Evolutionary conservation across 1,139 yeast genomes (phyloP).

Genomic region (Debaryomycetaceae sp.): DNA sequence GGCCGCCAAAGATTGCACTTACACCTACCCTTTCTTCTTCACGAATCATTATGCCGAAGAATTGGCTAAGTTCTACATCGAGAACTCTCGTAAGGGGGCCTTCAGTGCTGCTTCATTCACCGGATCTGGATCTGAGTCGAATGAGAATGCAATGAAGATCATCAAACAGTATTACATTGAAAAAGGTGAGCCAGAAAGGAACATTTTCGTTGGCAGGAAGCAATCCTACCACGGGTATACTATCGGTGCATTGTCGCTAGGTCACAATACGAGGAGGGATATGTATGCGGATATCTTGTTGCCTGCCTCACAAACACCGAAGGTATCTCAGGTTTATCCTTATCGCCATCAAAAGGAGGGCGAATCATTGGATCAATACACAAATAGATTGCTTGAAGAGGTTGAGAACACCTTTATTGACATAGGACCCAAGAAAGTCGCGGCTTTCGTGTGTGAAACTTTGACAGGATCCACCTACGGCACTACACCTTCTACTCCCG

Average conservation of each 20-base stretch:
- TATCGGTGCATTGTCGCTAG: constrained; percentile 15
- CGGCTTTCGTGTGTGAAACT: constrained; percentile 53
- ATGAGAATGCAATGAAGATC: constrained; percentile 18
- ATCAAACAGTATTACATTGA: constrained; percentile 15
- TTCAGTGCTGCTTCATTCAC: constrained; percentile 9
- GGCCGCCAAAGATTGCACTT: constrained; percentile 35
- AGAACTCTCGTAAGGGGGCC: constrained; percentile 4
- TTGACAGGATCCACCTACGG: constrained; percentile 59
- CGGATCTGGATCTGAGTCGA: constrained; percentile 14
- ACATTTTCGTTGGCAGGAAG: constrained; percentile 13
- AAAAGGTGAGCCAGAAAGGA: constrained; percentile 12
- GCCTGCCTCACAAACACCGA: constrained; percentile 40
- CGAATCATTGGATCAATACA: constrained; percentile 49
- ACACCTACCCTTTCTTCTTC: constrained; percentile 9
- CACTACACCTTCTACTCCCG: constrained; percentile 53
- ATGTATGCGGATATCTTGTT: constrained; percentile 38
- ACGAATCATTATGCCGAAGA: constrained; percentile 8
- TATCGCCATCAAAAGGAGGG: constrained; percentile 45
- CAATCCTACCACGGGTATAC: constrained; percentile 21
- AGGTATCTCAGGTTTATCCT: constrained; percentile 45
- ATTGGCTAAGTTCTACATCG: constrained; percentile 8
- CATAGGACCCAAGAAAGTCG: constrained; percentile 51
- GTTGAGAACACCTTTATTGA: constrained; percentile 47
- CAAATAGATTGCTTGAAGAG: constrained; percentile 39
- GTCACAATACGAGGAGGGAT: constrained; percentile 10